Conservation (phyloP, 805 yeast species). For the Wickerhamomyces sydowiorum region DNA sequence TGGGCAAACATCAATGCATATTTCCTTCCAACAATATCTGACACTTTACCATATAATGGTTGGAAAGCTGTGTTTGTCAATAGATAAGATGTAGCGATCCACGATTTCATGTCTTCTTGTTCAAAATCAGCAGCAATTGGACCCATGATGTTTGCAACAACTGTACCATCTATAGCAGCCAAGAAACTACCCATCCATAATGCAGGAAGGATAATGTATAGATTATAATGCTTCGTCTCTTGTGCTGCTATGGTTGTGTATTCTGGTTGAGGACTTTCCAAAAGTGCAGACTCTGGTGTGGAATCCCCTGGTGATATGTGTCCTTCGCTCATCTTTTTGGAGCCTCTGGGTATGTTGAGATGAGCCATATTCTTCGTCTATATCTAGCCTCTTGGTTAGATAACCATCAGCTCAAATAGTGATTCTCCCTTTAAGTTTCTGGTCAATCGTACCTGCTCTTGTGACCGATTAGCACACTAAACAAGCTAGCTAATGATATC, state of each 20-base stretch:
- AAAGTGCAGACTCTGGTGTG: too few relatives aligned
- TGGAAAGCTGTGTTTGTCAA: constrained; percentile 67
- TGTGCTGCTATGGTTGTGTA: neutral
- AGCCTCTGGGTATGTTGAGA: too few relatives aligned
- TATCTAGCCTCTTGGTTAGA: too few relatives aligned
- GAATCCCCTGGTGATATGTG: too few relatives aligned
- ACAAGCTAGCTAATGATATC: too few relatives aligned
- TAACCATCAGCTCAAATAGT: too few relatives aligned
- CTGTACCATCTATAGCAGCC: constrained; percentile 53
- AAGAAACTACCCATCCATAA: constrained; percentile 40
- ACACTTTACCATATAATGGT: constrained; percentile 61
- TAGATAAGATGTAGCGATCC: constrained; percentile 68
- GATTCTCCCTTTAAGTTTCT: too few relatives aligned
- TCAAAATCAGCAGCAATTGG: constrained; percentile 52
- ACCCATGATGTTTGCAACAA: constrained; percentile 49
- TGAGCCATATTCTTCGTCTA: too few relatives aligned
- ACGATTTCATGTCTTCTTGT: constrained; percentile 41
- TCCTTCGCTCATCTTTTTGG: too few relatives aligned
- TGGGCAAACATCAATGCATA: constrained; percentile 37
- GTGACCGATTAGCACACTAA: too few relatives aligned
- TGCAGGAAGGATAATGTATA: constrained; percentile 1
- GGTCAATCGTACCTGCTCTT: too few relatives aligned
- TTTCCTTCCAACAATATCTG: constrained; percentile 55
- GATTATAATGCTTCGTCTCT: neutral
- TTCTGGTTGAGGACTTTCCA: neutral